Conservation (phyloP, 75 land plant species). For the Cunninghamia lanceolata region DNA sequence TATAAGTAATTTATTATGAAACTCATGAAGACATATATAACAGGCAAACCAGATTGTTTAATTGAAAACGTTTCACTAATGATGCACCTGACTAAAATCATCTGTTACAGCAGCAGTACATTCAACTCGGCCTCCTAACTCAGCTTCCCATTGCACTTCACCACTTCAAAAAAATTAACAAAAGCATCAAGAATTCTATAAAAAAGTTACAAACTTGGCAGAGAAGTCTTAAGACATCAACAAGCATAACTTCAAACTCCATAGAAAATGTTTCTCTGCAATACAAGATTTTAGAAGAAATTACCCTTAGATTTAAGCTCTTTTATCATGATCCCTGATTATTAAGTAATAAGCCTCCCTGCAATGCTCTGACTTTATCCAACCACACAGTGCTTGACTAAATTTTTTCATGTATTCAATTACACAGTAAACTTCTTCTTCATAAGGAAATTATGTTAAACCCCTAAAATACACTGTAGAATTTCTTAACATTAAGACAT, state of each 20-base stretch:
- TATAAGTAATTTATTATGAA: neutral
- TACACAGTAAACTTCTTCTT: neutral
- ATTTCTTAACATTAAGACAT: neutral
- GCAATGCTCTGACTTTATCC: neutral
- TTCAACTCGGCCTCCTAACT: constrained; percentile 73
- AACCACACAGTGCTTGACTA: neutral
- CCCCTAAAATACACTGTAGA: neutral
- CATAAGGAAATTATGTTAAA: neutral
- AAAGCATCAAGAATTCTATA: neutral
- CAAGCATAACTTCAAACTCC: neutral
- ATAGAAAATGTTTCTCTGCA: neutral
- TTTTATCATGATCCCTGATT: neutral
- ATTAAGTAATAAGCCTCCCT: neutral
- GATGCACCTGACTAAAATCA: constrained; percentile 64
- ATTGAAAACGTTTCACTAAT: neutral
- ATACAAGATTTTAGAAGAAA: neutral
- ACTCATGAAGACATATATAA: neutral
- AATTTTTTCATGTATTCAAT: neutral
- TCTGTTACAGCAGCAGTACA: constrained; percentile 71
- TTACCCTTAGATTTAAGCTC: neutral
- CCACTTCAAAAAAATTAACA: constrained; percentile 31
- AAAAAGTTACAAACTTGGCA: neutral
- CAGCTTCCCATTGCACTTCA: constrained; percentile 49
- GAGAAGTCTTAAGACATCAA: neutral
- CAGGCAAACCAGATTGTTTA: neutral